A percentile compares a stretch with the other conserved stretches of the same genome.
Conservation (phyloP, 768 basidiomycete species). For the Suillus subalutaceus region DNA sequence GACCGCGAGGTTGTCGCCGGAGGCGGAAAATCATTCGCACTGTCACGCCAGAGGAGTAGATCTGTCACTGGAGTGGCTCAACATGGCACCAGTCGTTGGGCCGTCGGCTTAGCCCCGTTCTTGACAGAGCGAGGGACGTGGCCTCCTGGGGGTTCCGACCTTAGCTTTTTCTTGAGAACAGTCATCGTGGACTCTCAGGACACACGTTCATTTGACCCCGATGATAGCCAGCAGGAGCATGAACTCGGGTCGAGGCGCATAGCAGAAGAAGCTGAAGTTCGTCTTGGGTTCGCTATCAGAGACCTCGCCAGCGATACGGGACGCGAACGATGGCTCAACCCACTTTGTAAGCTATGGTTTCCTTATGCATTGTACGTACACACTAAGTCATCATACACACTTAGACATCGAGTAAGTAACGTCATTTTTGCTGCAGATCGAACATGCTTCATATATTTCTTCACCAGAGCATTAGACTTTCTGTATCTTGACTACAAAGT, state of each 20-base stretch:
- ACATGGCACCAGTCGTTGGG: constrained; percentile 43
- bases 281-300: constrained; percentile 83
- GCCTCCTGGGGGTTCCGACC: constrained; percentile 86
- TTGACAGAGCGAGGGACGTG: constrained; percentile 77
- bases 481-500: constrained; percentile 89
- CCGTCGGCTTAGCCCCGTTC: constrained; percentile 72
- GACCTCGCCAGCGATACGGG: constrained; percentile 68
- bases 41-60: constrained; percentile 26
- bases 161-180: constrained; percentile 80
- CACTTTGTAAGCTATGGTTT: constrained; percentile 61
- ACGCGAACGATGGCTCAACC: constrained; percentile 79
- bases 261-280: constrained; percentile 67
- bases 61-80: constrained; percentile 23
- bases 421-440: constrained; percentile 9
- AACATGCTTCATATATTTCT: constrained; percentile 10
- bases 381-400: background rate
- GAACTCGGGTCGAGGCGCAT: constrained; percentile 39
- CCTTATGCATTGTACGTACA: background rate
- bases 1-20: constrained; percentile 43
- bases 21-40: constrained; percentile 21
- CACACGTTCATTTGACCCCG: constrained; percentile 19
- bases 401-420: constrained; percentile 52
- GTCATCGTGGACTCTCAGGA: constrained; percentile 85
- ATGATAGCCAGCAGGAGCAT: constrained; percentile 28
- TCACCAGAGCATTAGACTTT: constrained; percentile 79